Evolutionary conservation across 2,329 filamentous ascomycete species (phyloP).

Genomic region (Xylaria sp.): DNA sequence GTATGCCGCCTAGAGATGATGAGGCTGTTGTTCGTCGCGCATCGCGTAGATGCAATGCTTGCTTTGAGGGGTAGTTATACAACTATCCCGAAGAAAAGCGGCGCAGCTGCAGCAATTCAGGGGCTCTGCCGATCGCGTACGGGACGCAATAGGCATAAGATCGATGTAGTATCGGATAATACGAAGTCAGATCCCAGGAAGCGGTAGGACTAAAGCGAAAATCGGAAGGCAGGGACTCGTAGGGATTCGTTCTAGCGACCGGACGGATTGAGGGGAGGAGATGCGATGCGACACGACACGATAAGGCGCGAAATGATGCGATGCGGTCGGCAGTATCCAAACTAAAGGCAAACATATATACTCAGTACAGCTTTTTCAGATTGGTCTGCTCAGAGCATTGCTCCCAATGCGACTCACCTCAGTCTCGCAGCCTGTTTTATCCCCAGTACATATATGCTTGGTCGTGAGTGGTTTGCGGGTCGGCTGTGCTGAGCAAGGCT

Average conservation of each 20-base stretch:
- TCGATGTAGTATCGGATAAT: neutral
- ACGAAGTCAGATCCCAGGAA: neutral
- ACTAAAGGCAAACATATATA: conserved; percentile 6
- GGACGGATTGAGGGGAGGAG: neutral
- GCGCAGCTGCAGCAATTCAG: conserved; percentile 8
- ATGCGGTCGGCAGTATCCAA: conserved; percentile 14
- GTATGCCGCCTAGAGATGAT: conserved; percentile 21
- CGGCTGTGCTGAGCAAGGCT: conserved; percentile 1
- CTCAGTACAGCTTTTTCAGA: conserved; percentile 22
- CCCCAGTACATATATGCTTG: conserved; percentile 4
- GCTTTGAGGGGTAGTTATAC: conserved; percentile 23
- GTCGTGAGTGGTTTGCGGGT: conserved; percentile 3
- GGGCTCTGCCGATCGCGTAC: conserved; percentile 5
- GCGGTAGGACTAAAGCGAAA: neutral
- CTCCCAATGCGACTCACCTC: conserved; percentile 4
- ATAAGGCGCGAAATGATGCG: conserved; percentile 14
- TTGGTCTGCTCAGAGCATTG: neutral
- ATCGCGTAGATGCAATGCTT: conserved; percentile 8
- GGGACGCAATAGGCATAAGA: neutral
- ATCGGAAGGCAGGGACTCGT: neutral
- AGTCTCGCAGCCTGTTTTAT: neutral
- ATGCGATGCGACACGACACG: conserved; percentile 9
- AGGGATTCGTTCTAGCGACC: neutral
- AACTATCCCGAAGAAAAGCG: conserved; percentile 9
- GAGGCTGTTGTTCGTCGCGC: conserved; percentile 17